phyloP scores from a whole-genome alignment of 2,329 filamentous ascomycete genomes.

The Macroventuria anomochaeta region DNA sequence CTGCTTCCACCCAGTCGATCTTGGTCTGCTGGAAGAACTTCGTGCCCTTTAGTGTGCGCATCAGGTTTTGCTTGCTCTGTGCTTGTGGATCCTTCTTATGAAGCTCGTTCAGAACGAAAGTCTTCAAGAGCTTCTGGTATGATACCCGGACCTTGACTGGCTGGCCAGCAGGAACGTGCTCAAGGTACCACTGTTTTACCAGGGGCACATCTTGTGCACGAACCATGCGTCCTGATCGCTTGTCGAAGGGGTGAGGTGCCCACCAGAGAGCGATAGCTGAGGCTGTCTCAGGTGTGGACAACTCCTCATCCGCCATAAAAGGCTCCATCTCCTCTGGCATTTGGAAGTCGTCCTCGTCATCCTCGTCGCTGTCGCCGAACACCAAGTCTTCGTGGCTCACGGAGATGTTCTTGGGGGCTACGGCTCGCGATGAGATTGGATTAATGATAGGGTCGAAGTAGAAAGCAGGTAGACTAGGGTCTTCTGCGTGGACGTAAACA shows the following conservation, averaged over 20 bases:
- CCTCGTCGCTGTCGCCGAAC: conserved; percentile 82
- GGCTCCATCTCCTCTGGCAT: conserved; percentile 81
- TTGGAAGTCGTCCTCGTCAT: conserved; percentile 82
- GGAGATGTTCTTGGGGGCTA: conserved; percentile 92
- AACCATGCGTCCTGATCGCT: conserved; percentile 93
- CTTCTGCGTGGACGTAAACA: conserved; percentile 87
- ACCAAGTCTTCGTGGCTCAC: conserved; percentile 92
- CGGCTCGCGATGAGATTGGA: conserved; percentile 92
- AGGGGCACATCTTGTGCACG: conserved; percentile 95
- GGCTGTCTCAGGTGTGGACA: conserved; percentile 88
- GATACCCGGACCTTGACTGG: conserved; percentile 97
- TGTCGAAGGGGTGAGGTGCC: conserved; percentile 95
- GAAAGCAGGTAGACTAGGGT: conserved; percentile 89
- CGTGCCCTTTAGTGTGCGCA: conserved; percentile 89
- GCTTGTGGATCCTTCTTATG: conserved; percentile 97
- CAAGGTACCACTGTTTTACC: conserved; percentile 97
- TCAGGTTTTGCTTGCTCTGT: conserved; percentile 89
- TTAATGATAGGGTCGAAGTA: conserved; percentile 99
- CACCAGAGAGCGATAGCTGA: conserved; percentile 96
- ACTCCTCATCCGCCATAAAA: conserved; percentile 86
- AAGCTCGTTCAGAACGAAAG: conserved; percentile 92
- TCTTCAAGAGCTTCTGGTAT: conserved; percentile 97
- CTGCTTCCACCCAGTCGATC: conserved; percentile 99
- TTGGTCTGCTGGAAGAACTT: conserved; percentile 99
- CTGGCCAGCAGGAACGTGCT: conserved; percentile 89